Percentiles rank a stretch among this genome's conserved stretches.
Conservation (phyloP, 768 basidiomycete species). For the Lyophyllum shimeji region DNA sequence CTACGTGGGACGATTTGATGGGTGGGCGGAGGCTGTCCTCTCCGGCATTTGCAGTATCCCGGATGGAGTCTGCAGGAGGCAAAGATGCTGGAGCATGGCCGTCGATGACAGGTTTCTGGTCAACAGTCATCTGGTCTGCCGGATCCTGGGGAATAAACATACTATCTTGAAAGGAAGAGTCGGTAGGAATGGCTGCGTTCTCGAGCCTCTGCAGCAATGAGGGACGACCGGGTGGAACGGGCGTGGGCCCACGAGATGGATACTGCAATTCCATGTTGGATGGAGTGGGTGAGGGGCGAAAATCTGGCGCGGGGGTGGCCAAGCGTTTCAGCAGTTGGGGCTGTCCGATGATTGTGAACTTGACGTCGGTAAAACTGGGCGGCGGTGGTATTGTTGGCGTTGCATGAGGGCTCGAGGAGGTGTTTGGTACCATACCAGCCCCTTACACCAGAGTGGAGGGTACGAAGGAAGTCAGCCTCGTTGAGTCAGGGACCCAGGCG, state of each 20-base stretch:
- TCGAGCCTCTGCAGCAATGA: conserved; percentile 8
- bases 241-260: conserved; percentile 5
- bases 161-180: not conserved
- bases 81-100: not conserved
- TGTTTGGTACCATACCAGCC: not conserved
- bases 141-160: conserved; percentile 1
- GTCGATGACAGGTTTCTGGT: conserved; percentile 1
- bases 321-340: conserved; percentile 11
- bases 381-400: not conserved
- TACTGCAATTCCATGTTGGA: conserved; percentile 6
- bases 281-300: conserved; percentile 7
- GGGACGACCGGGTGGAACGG: not conserved
- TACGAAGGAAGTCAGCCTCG: too few species aligned
- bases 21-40: not conserved
- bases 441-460: too few species aligned
- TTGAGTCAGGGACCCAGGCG: too few species aligned
- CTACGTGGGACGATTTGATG: not conserved
- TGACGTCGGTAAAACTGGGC: conserved; percentile 12
- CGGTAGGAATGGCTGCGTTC: not conserved
- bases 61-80: not conserved
- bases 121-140: not conserved
- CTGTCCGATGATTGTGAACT: conserved; percentile 12
- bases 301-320: conserved; percentile 2
- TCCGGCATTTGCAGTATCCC: not conserved
- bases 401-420: not conserved